Evolutionary conservation across 352 stramenopile species (phyloP).

Genomic region (Pythium guiyangense): DNA sequence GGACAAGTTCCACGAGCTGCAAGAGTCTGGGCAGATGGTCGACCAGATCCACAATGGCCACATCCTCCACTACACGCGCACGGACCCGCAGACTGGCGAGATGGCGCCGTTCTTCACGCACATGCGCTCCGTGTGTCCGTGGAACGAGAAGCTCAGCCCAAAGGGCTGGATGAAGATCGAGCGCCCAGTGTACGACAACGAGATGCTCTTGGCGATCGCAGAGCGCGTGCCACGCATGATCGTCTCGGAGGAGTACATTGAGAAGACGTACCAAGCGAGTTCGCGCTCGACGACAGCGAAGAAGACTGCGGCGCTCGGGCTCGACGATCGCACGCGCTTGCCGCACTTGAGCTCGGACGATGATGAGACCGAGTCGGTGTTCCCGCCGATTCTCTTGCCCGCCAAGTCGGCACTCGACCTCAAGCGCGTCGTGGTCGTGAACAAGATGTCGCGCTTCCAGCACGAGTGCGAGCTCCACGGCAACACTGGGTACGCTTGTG

Average conservation of each 20-base stretch:
- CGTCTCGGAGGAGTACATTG: slow-evolving; percentile 85
- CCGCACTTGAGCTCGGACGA: slow-evolving; percentile 5
- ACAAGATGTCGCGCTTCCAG: slow-evolving; percentile 87
- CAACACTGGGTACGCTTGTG: slow-evolving; percentile 57
- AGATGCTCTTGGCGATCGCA: slow-evolving; percentile 79
- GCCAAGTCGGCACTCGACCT: slow-evolving; percentile 48
- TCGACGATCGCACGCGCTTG: slow-evolving; percentile 6
- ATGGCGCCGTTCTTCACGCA: slow-evolving; percentile 87
- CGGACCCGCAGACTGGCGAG: slow-evolving; percentile 59
- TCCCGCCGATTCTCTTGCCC: slow-evolving; percentile 40
- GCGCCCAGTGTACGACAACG: slow-evolving; percentile 86
- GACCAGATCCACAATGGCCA: slow-evolving; percentile 89
- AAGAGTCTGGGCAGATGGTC: slow-evolving; percentile 80
- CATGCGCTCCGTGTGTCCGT: slow-evolving; percentile 86
- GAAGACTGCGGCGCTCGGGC: slow-evolving; percentile 9
- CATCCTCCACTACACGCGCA: slow-evolving; percentile 85
- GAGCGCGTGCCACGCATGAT: slow-evolving; percentile 86
- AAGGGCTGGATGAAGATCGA: slow-evolving; percentile 89
- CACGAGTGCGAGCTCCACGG: slow-evolving; percentile 80
- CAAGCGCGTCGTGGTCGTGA: slow-evolving; percentile 84
- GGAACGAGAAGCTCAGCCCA: slow-evolving; percentile 86
- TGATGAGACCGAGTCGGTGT: slow-evolving; percentile 4
- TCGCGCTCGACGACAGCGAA: slow-evolving; percentile 12
- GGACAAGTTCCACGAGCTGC: slow-evolving; percentile 83
- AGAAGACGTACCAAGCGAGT: slow-evolving; percentile 72